A percentile compares a stretch with the other conserved stretches of the same genome.
Conservation (phyloP, 495 filamentous ascomycete species). For the Parathielavia hyrcaniae region DNA sequence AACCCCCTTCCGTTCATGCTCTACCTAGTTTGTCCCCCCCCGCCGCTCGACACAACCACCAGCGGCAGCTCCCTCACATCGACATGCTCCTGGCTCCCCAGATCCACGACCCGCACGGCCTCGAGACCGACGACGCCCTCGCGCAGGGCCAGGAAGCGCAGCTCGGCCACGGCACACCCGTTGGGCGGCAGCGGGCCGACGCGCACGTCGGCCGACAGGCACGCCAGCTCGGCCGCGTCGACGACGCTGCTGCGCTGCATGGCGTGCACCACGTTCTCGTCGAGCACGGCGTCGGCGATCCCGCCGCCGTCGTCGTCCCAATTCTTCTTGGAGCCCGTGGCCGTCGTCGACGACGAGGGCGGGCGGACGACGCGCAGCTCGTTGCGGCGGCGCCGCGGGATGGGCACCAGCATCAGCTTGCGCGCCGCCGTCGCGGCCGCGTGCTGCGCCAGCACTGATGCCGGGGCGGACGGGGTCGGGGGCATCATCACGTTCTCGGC, state of each 20-base stretch:
- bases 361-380: slow-evolving; percentile 56
- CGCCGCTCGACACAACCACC: slow-evolving; percentile 46
- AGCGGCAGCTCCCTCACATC: slow-evolving; percentile 77
- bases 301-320: neutral
- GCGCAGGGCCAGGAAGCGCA: slow-evolving; percentile 71
- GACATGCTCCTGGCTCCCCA: slow-evolving; percentile 70
- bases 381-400: slow-evolving; percentile 68
- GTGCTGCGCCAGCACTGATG: neutral
- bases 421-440: slow-evolving; percentile 38
- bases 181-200: slow-evolving; percentile 71
- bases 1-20: slow-evolving; percentile 16
- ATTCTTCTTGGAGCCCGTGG: neutral
- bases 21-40: slow-evolving; percentile 27
- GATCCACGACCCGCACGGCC: slow-evolving; percentile 73
- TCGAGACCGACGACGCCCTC: slow-evolving; percentile 73
- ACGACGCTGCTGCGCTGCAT: slow-evolving; percentile 67
- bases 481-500: neutral
- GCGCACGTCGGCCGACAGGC: slow-evolving; percentile 74
- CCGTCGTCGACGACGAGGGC: slow-evolving; percentile 37
- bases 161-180: slow-evolving; percentile 72
- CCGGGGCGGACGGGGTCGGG: neutral
- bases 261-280: slow-evolving; percentile 77
- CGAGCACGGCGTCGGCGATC: slow-evolving; percentile 71
- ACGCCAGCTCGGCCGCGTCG: slow-evolving; percentile 70
- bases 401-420: slow-evolving; percentile 72